Percentiles rank a stretch among this genome's conserved stretches.
These are phyloP conservation scores for Suhomyces chickasaworum DNA, from an alignment of 1,139 yeast species.

Conservation along the genomic window DNA sequence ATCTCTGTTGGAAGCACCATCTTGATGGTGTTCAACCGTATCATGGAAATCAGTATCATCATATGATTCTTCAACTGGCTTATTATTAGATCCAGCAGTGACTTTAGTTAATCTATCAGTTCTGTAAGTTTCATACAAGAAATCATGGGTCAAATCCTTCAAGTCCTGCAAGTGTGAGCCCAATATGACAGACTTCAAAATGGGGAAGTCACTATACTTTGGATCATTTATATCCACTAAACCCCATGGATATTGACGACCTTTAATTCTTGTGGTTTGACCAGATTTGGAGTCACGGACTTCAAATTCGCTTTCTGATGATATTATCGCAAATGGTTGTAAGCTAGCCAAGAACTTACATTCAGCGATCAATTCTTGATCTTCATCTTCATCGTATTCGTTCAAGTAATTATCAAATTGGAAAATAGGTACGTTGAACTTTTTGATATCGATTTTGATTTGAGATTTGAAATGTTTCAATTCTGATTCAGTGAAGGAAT, in stretches of 20 bases:
- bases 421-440: constrained; percentile 79
- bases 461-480: constrained; percentile 57
- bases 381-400: constrained; percentile 55
- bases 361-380: constrained; percentile 77
- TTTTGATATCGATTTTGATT: constrained; percentile 68
- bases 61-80: constrained; percentile 29
- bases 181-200: constrained; percentile 77
- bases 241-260: constrained; percentile 96
- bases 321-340: constrained; percentile 87
- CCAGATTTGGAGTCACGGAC: constrained; percentile 58
- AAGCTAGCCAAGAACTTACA: constrained; percentile 72
- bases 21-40: constrained; percentile 26
- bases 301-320: constrained; percentile 61
- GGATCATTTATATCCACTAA: constrained; percentile 81
- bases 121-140: constrained; percentile 88
- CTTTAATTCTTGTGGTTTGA: constrained; percentile 57
- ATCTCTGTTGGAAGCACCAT: constrained; percentile 9
- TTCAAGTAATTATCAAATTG: constrained; percentile 58
- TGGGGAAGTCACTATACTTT: constrained; percentile 78
- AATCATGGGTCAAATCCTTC: constrained; percentile 90
- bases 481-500: constrained; percentile 79
- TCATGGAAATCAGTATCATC: constrained; percentile 36
- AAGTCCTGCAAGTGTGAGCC: constrained; percentile 94
- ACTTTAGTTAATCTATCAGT: constrained; percentile 73
- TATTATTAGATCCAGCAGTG: constrained; percentile 42